Conservation (phyloP, 139 green algal genomes). For the Picochlorum sp. region DNA sequence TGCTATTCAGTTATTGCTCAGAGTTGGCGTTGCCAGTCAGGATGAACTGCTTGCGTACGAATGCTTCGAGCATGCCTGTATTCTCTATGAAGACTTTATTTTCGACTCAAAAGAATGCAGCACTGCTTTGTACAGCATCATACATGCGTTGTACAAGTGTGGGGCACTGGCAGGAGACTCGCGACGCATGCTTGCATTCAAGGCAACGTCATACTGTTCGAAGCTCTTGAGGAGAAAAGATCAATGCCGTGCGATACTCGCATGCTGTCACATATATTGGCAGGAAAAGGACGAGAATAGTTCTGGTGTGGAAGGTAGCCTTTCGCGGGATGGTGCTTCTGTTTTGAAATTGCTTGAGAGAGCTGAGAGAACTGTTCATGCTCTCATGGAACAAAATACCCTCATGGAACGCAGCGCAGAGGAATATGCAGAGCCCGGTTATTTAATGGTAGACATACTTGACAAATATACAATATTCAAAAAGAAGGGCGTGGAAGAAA, state of each 20-base stretch:
- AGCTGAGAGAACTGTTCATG: neutral
- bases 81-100: conserved; percentile 86
- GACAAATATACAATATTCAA: conserved; percentile 73
- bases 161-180: conserved; percentile 66
- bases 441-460: conserved; percentile 75
- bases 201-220: conserved; percentile 66
- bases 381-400: conserved; percentile 61
- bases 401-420: conserved; percentile 15
- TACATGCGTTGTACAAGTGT: conserved; percentile 72
- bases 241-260: conserved; percentile 75
- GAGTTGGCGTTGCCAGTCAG: too few relatives aligned
- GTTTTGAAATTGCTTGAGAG: conserved; percentile 5
- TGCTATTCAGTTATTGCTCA: conserved; percentile 72
- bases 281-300: conserved; percentile 28
- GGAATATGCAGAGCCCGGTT: conserved; percentile 12
- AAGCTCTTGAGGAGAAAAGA: conserved; percentile 81
- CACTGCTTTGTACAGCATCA: conserved; percentile 68
- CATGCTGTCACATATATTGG: conserved; percentile 80
- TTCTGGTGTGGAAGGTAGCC: too few relatives aligned
- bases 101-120: conserved; percentile 65
- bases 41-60: conserved; percentile 77
- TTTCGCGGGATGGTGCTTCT: too few relatives aligned
- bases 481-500: conserved; percentile 29
- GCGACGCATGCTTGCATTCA: conserved; percentile 70
- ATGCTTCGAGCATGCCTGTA: conserved; percentile 87